A percentile compares a stretch with the other conserved stretches of the same genome.
Conservation (phyloP, 1,284 basidiomycete species). For the Boletellus deceptivus region DNA sequence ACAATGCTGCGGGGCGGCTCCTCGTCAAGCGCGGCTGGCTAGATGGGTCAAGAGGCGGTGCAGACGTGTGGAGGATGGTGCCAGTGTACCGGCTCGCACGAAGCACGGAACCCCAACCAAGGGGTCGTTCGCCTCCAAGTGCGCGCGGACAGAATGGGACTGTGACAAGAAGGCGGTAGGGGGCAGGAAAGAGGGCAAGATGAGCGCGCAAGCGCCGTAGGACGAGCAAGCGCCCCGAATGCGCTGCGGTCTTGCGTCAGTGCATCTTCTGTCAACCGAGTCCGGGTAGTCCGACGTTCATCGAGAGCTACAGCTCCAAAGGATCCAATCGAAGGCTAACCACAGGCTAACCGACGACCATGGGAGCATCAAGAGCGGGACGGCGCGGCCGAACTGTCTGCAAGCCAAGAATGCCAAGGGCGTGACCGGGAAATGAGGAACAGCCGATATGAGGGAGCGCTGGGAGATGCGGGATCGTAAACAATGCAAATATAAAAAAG, state of each 20-base stretch:
- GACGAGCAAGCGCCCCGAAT: constrained; percentile 53
- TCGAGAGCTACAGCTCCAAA: constrained; percentile 38
- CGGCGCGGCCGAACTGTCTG: constrained; percentile 47
- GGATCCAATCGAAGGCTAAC: constrained; percentile 13
- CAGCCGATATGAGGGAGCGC: constrained; percentile 22
- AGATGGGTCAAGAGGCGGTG: constrained; percentile 19
- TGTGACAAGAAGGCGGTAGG: constrained; percentile 42
- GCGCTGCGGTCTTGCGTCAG: constrained; percentile 64
- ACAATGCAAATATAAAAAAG: constrained; percentile 46
- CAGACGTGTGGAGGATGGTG: constrained; percentile 36
- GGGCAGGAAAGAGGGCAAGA: constrained; percentile 45
- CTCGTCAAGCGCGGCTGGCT: constrained; percentile 18
- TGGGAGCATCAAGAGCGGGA: constrained; percentile 22
- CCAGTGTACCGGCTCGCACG: constrained; percentile 70
- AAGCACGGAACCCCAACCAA: constrained; percentile 73
- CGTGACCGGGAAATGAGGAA: constrained; percentile 21
- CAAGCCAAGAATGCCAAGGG: constrained; percentile 19
- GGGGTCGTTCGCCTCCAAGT: constrained; percentile 69
- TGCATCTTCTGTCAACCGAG: constrained; percentile 50
- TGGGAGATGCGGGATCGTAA: constrained; percentile 21
- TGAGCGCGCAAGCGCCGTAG: constrained; percentile 47
- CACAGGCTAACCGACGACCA: constrained; percentile 18
- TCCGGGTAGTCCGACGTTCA: constrained; percentile 44
- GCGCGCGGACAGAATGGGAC: constrained; percentile 50
- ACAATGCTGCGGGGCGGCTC: constrained; percentile 31